phyloP scores from a whole-genome alignment of 2,329 filamentous ascomycete genomes.

The Aspergillus hortae region DNA sequence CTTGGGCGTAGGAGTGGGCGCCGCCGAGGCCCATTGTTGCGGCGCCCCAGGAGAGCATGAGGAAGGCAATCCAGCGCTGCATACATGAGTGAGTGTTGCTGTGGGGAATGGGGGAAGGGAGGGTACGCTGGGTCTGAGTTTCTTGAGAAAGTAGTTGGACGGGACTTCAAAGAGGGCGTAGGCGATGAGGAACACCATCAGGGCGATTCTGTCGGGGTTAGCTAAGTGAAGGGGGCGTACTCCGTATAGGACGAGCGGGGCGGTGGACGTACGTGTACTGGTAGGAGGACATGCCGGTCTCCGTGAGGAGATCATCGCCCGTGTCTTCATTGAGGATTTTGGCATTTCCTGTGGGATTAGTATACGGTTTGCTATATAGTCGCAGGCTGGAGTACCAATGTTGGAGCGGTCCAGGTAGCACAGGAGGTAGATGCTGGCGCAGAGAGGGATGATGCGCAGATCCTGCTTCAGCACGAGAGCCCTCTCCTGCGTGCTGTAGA shows the following conservation, averaged over 20 bases:
- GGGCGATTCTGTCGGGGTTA: conserved; percentile 33
- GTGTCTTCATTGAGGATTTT: conserved; percentile 62
- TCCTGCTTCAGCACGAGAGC: conserved; percentile 58
- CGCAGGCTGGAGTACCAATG: conserved; percentile 49
- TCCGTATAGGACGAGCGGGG: background rate
- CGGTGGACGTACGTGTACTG: conserved; percentile 51
- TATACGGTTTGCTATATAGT: background rate
- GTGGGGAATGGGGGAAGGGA: background rate
- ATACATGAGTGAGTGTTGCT: background rate
- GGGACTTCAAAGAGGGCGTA: conserved; percentile 51
- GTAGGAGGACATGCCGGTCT: conserved; percentile 59
- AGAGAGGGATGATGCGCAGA: conserved; percentile 60
- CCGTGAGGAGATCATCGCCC: conserved; percentile 59
- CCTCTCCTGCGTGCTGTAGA: conserved; percentile 15
- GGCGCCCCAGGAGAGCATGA: conserved; percentile 50
- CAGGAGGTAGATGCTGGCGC: conserved; percentile 62
- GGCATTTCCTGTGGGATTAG: conserved; percentile 48
- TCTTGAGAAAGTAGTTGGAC: conserved; percentile 50
- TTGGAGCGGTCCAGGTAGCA: conserved; percentile 67
- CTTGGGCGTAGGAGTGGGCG: conserved; percentile 39
- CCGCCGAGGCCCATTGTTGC: conserved; percentile 49
- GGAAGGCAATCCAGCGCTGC: conserved; percentile 47
- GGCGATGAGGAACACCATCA: conserved; percentile 48
- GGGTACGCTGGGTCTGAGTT: conserved; percentile 41
- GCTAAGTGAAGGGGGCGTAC: background rate